These are phyloP conservation scores for Pezizomycotina sp. DNA, from an alignment of 2,329 filamentous ascomycete genomes.

Conservation along the genomic window DNA sequence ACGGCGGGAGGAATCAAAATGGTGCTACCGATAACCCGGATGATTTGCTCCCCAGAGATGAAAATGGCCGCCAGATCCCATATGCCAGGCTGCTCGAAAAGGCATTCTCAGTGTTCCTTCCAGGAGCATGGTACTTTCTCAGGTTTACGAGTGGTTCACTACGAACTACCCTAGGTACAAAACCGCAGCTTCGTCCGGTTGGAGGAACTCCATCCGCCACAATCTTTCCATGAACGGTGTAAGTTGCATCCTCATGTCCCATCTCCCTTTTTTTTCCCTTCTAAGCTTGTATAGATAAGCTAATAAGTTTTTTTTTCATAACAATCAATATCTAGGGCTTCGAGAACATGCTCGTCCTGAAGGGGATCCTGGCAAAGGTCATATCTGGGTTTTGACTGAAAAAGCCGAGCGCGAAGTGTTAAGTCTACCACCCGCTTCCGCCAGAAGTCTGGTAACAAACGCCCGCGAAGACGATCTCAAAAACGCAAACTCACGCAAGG, in stretches of 20 bases:
- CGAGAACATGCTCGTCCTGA: conserved; percentile 30
- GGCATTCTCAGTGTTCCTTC: conserved; percentile 54
- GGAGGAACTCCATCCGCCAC: conserved; percentile 91
- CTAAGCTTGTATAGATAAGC: conserved; percentile 16
- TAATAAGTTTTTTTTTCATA: conserved; percentile 18
- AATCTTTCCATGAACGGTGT: conserved; percentile 93
- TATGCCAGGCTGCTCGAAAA: conserved; percentile 71
- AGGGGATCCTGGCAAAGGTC: conserved; percentile 21
- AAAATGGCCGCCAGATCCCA: conserved; percentile 33
- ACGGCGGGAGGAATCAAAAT: no score
- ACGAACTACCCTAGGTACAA: conserved; percentile 62
- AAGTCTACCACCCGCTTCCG: conserved; percentile 73
- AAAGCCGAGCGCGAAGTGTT: conserved; percentile 56
- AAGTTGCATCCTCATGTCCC: conserved; percentile 29
- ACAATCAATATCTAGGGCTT: conserved; percentile 27
- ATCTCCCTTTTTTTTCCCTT: background rate
- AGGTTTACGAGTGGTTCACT: conserved; percentile 81
- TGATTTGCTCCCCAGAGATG: conserved; percentile 7
- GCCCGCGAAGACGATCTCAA: no score
- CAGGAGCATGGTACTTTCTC: conserved; percentile 55
- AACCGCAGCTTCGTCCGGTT: conserved; percentile 47
- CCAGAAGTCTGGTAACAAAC: no score
- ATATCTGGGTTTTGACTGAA: conserved; percentile 52
- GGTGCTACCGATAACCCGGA: no score
- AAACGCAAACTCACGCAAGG: no score